phyloP scores from a whole-genome alignment of 2,329 filamentous ascomycete genomes.

The Arthroderma sp. region DNA sequence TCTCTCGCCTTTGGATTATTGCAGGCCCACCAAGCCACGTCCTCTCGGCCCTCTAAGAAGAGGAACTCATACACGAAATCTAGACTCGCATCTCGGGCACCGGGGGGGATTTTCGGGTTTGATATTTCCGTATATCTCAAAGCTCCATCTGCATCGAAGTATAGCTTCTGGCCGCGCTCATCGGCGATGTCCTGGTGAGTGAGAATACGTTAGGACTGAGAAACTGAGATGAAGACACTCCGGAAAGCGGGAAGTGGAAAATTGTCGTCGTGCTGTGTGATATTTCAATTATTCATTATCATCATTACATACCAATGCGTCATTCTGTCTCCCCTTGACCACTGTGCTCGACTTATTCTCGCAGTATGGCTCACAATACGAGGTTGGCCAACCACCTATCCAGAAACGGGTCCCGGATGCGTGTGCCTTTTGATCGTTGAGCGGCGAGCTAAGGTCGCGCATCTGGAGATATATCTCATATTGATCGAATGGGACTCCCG shows the following conservation, averaged over 20 bases:
- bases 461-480: too few relatives aligned
- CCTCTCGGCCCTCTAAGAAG: background rate
- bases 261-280: background rate
- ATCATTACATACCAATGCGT: background rate
- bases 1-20: background rate
- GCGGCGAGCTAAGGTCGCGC: too few relatives aligned
- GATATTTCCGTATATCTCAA: background rate
- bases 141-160: conserved; percentile 2
- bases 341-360: background rate
- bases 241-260: background rate
- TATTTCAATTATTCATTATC: background rate
- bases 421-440: too few relatives aligned
- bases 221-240: background rate
- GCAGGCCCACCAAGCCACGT: conserved; percentile 3
- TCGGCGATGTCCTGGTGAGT: background rate
- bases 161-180: conserved; percentile 1
- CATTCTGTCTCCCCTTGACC: background rate
- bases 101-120: background rate
- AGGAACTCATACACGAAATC: background rate
- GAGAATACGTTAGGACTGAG: background rate
- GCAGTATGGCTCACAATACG: background rate
- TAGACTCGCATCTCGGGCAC: background rate
- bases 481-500: too few relatives aligned
- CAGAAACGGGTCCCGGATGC: background rate
- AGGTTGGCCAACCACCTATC: background rate